A percentile compares a stretch with the other conserved stretches of the same genome.
phyloP scores from a whole-genome alignment of 495 filamentous ascomycete species.

The Penicillium desertorum region DNA sequence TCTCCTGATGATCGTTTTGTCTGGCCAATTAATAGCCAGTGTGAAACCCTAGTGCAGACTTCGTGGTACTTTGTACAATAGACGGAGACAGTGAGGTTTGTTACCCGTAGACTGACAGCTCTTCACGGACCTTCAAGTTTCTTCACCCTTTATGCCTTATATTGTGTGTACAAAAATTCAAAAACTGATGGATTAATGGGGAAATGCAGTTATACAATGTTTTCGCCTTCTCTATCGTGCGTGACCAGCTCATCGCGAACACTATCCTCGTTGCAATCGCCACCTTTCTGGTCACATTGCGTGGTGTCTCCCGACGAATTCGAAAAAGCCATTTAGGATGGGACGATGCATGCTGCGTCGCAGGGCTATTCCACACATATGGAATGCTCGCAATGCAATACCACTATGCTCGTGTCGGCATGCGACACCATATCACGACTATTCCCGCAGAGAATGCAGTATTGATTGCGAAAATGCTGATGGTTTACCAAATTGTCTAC shows the following conservation, averaged over 20 bases:
- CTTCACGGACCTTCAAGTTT: neutral
- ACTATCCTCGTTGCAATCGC: slow-evolving; percentile 21
- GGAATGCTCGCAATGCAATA: slow-evolving; percentile 29
- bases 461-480: slow-evolving; percentile 26
- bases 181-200: neutral
- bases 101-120: neutral
- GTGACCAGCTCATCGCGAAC: slow-evolving; percentile 28
- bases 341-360: slow-evolving; percentile 24
- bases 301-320: slow-evolving; percentile 22
- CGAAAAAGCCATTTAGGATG: slow-evolving; percentile 21
- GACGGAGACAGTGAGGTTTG: too few relatives aligned
- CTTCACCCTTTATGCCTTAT: neutral
- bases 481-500: slow-evolving; percentile 29
- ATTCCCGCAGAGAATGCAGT: slow-evolving; percentile 21
- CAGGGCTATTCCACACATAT: slow-evolving; percentile 20
- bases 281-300: slow-evolving; percentile 18
- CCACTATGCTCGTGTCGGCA: slow-evolving; percentile 24
- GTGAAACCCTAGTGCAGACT: neutral
- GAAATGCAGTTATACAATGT: slow-evolving; percentile 26
- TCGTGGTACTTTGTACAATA: neutral
- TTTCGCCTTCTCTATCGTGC: slow-evolving; percentile 21
- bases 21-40: neutral
- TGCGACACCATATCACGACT: slow-evolving; percentile 18
- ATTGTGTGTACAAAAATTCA: too few relatives aligned
- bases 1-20: neutral